Base-by-base conservation (phyloP, 768 basidiomycete species). In the Suillus americanus region DNA sequence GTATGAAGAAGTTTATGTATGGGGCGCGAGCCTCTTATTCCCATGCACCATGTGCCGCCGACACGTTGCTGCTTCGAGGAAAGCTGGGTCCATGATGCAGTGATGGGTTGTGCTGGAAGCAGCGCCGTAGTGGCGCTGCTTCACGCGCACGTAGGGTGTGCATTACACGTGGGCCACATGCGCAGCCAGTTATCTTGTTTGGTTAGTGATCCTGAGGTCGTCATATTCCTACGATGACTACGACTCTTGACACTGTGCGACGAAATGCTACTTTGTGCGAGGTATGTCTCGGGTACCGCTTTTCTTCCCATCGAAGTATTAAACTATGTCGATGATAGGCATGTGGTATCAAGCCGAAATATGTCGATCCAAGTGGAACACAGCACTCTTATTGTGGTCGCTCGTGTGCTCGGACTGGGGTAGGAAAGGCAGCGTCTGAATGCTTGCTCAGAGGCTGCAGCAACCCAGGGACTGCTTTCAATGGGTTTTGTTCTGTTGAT, bases 311-410 rank as follows among this genome's bases (percentile, higher is more conserved):
- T 23, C 8, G 9, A 59, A 20, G 3, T 40, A 10, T 23, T 12
- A 1, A 35, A 4, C 30, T 7, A 7, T 60, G 20, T 61, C 6
- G 30, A 43, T 12, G 28, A 38, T 66, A 89, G 88, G 80, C 81
- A 64, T 89, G 88, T 74, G 82, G 84, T 16, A 78, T 78, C 64
- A 87, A 82, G 72, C 85, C 86, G 16, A 89, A 85, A 77, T 88
- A 82, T 71, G 74, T 86, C n/a, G 88, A 88, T 68, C 38, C 70
- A n/a, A 81, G 83, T 65, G 88, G 87, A 20, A 74, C 79, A 66
- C 80, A 80, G 66, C 86, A 88, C 69, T 80, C 83, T 38, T 89
- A 84, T 71, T 89, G 87, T 69, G 81, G 88, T 68, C 85, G 80
- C 67, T 86, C 82, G 59, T 89, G 87, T 70, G 87, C 87, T 62